Base-by-base conservation (phyloP, 2,329 filamentous ascomycete species). In the Diaporthe longicolla region DNA sequence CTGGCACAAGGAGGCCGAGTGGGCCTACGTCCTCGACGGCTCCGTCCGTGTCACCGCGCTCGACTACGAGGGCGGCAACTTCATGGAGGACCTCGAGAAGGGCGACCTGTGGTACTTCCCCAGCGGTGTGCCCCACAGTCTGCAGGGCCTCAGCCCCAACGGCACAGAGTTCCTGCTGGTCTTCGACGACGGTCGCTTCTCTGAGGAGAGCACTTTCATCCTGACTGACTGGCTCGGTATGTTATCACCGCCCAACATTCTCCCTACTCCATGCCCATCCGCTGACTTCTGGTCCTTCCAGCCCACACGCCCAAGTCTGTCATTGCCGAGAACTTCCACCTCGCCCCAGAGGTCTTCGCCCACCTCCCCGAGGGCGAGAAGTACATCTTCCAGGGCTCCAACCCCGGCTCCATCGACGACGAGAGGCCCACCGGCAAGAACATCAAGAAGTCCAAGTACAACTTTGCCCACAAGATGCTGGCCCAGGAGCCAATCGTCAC, bases 101-200 rank as follows among this genome's bases (percentile, higher is more conserved):
- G 94, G 94, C 6, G 94, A 95, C 77, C 82, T 95, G 9, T 95
- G 93, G 93, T 95, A 94, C 79, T 95, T 95, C 83, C 93, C 93
- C 29, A 90, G 91, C 15, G 93, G 93, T 9, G 89, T 95, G 45
- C 93, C 93, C 15, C 93, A 95, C 81, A 94, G 92, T 0, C 88
- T 95, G 1, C 93, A 95, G 82, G 93, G 92, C 0, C 84, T 95
- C 1, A 87, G 89, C 57, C 85, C 88, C 35, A 92, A 93, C 59
- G 93, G 86, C 59, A 87, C 85, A 58, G 85, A 87, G 78, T 87
- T 87, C 68, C 81, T 87, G 50, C 82, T 87, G 75, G 84, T 87
- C 74, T 88, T 88, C 54, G 86, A 88, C 75, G 84, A 86, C 65
- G 86, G 88, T 15, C 78, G 79, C 71, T 89, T 90, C 75, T 89